Evolutionary conservation across 257 asterid species (phyloP).

Genomic region (Solanum sejunctum): DNA sequence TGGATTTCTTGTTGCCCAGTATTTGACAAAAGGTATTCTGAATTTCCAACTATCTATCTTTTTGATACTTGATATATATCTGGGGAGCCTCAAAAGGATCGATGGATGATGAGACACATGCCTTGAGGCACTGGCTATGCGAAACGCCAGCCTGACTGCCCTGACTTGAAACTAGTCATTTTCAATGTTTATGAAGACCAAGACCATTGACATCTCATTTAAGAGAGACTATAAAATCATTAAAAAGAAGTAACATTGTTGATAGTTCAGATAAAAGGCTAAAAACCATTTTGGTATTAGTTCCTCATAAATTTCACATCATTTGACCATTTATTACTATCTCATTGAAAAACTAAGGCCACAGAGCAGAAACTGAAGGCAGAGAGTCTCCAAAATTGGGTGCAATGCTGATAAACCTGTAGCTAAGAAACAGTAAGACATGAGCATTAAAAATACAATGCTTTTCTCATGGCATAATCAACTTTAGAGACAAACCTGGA

Average conservation of each 20-base stretch:
- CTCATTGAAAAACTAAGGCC: background rate
- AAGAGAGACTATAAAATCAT: background rate
- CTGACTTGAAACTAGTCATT: background rate
- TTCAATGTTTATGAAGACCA: background rate
- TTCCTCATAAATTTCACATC: background rate
- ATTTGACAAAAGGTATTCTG: background rate
- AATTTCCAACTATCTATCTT: background rate
- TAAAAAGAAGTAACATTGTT: background rate
- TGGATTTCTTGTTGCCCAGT: background rate
- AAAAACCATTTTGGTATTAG: background rate
- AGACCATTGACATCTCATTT: background rate
- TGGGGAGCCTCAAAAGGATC: background rate
- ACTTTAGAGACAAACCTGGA: constrained; percentile 25
- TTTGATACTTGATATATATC: background rate
- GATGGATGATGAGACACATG: background rate
- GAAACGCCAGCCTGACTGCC: background rate
- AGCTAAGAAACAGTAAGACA: background rate
- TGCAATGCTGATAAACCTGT: background rate
- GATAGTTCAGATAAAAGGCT: background rate
- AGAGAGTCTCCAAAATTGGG: background rate
- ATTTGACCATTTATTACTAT: background rate
- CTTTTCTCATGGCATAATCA: background rate
- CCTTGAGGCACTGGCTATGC: background rate
- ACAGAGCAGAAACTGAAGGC: background rate
- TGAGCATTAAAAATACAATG: background rate